These are phyloP conservation scores for Halophytophthora polymorphica DNA, from an alignment of 352 stramenopile genomes.

Conservation along the genomic window DNA sequence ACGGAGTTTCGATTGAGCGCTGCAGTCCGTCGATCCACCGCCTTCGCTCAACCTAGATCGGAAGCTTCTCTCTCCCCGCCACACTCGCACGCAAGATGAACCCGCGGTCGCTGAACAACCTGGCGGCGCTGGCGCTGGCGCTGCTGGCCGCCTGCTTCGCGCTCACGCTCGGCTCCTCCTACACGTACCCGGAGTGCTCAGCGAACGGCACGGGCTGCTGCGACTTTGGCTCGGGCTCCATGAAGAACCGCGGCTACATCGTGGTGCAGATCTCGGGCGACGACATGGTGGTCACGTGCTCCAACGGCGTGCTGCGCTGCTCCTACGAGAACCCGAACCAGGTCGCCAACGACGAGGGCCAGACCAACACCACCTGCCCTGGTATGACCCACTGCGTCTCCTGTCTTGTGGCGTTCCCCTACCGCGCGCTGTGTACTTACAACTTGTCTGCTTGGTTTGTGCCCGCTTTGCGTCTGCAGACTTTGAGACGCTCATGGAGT, in stretches of 20 bases:
- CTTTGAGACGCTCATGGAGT: constrained; percentile 61
- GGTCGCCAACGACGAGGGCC: constrained; percentile 32
- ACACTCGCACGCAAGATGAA: constrained; percentile 22
- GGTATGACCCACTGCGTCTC: constrained; percentile 26
- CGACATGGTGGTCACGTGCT: constrained; percentile 67
- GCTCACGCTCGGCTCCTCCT: constrained; percentile 16
- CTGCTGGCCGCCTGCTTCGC: constrained; percentile 24
- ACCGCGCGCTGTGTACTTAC: constrained; percentile 1
- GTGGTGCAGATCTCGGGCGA: constrained; percentile 40
- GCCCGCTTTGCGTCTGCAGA: constrained; percentile 22
- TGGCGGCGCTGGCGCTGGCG: constrained; percentile 15
- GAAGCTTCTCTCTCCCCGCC: background rate
- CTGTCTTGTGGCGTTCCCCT: background rate
- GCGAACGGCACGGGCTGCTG: constrained; percentile 46
- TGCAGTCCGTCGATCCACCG: background rate
- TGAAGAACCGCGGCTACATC: constrained; percentile 61
- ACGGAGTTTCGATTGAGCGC: no score
- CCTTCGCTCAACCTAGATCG: background rate
- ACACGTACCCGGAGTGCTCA: constrained; percentile 58
- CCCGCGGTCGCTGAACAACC: constrained; percentile 17
- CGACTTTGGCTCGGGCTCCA: constrained; percentile 43
- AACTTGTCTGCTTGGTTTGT: background rate
- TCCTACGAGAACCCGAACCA: constrained; percentile 56
- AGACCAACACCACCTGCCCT: constrained; percentile 42
- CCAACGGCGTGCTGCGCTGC: constrained; percentile 46